Evolutionary conservation across 768 basidiomycete genomes (phyloP), one percentile per base, ranked within the genome.

Genomic region (Podaxis sp.): DNA sequence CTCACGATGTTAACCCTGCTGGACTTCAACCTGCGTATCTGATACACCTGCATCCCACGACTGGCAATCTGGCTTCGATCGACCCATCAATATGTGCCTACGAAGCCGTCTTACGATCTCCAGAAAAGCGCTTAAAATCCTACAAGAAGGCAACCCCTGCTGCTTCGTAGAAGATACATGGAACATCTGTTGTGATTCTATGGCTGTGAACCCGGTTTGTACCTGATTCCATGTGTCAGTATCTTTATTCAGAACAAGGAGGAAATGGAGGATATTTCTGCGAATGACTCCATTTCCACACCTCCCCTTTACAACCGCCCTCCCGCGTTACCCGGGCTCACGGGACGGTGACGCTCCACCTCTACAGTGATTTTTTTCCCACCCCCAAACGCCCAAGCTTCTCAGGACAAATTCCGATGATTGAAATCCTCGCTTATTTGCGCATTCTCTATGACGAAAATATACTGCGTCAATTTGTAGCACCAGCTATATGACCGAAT

Each of bases 291-390:
- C 19, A 50, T 24, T 58, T 47, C n/a, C 25, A 4, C 37, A 13
- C 11, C 40, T 41, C 37, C 59, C 59, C 59, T 37, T 55, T 49
- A 62, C 46, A 19, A 15, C 54, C 61, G 53, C 29, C 37, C 19
- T 55, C 43, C 61, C 61, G 24, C 46, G 33, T 12, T 56, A 25
- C 37, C 11, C 53, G 60, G 53, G 53, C n/a, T 61, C 53, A 55
- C 38, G 53, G 41, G 53, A 55, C 49, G n/a, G 12, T 12, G 15
- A 17, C 9, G 41, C 53, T 55, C 46, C 59, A 60, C 53, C 50
- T 25, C 7, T 47, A 33, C 2, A 43, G 13, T 55, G 29, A 24
- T 25, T 13, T 17, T 8, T 17, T 24, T 50, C 40, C 54, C 41
- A 29, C 6, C 27, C 27, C 27, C 6, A 29, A 54, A 56, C 47